Base-by-base conservation (phyloP, 768 basidiomycete genomes). In the Clavaria fumosa region DNA sequence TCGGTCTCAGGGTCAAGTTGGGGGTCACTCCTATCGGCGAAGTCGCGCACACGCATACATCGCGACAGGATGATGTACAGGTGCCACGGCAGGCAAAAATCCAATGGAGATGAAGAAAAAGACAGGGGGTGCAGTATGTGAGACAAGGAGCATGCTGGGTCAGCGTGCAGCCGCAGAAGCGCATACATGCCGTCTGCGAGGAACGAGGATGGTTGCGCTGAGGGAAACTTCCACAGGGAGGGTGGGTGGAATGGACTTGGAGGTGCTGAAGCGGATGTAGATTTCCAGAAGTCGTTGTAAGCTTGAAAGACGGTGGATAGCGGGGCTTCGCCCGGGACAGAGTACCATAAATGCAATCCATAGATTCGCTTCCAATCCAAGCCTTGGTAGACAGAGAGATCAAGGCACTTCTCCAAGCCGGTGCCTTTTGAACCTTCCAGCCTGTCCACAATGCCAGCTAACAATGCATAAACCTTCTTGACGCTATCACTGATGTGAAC, bases 351-450 rank as follows among this genome's bases (percentile, higher is more conserved):
- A 43, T 78, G 78, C 31, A 96, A 59, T 2, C 86, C 95, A 51
- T 97, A 84, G 1, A 78, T 78, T 14, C 89, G 74, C 54, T 89
- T 91, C 95, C 95, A 99, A 52, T 95, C 91, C 37, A 96, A 56
- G 0, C 73, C 81, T 37, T 75, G 61, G 12, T 74, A 63, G 4
- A 95, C 62, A 39, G 72, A 61, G 19, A 85, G 50, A 39, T 78
- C 75, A 9, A 62, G 53, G 50, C 65, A 66, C 32, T 69, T 70
- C 45, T 56, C 58, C 17, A 67, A 47, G 12, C 69, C 72, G 19
- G 62, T 61, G 2, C 69, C 69, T 43, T 58, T 64, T 35, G 63
- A 67, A 21, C 68, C 74, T 31, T 69, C 64, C 7, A 78, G 62
- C 4, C 73, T 54, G 42, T 75, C 66, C 31, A 81, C 66, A 22